A percentile compares a stretch with the other conserved stretches of the same genome.
Evolutionary conservation across 805 yeast species (phyloP).

Genomic region (Clavispora vitiphila): DNA sequence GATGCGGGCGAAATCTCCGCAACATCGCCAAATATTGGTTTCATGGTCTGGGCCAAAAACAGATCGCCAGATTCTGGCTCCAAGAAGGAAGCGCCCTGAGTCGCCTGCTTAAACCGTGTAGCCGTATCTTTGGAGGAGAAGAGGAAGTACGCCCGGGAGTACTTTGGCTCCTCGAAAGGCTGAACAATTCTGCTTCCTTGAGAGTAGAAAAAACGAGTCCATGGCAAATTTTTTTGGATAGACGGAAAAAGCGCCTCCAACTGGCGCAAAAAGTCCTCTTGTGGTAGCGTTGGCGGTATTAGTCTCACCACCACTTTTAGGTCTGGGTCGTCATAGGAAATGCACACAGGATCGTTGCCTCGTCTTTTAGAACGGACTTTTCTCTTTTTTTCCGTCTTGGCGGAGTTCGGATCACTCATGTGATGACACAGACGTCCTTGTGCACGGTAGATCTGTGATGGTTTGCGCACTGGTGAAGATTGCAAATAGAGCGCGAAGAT

Average conservation of each 20-base stretch:
- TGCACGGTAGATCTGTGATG: background rate
- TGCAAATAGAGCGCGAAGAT: background rate
- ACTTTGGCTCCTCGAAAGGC: constrained; percentile 16
- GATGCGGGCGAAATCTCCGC: constrained; percentile 19
- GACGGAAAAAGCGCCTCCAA: constrained; percentile 12
- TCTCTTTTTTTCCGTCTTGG: background rate
- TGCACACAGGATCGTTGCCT: background rate
- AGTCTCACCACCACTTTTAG: constrained; percentile 13
- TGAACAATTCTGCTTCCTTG: constrained; percentile 14
- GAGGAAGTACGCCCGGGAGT: constrained; percentile 15
- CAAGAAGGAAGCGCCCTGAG: constrained; percentile 19
- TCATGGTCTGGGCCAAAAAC: constrained; percentile 14
- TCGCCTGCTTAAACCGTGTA: constrained; percentile 6
- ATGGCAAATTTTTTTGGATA: background rate
- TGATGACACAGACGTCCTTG: background rate
- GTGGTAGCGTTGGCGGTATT: constrained; percentile 20
- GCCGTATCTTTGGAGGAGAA: constrained; percentile 9
- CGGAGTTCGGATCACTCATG: background rate
- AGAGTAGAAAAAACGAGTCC: constrained; percentile 10
- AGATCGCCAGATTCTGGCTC: constrained; percentile 22
- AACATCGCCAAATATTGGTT: constrained; percentile 12
- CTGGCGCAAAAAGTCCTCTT: constrained; percentile 16
- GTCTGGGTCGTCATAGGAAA: constrained; percentile 12
- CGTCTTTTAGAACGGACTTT: background rate
- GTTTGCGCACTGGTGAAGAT: background rate